Conservation (phyloP, 2,329 filamentous ascomycete species). For the Sclerotinia borealis region DNA sequence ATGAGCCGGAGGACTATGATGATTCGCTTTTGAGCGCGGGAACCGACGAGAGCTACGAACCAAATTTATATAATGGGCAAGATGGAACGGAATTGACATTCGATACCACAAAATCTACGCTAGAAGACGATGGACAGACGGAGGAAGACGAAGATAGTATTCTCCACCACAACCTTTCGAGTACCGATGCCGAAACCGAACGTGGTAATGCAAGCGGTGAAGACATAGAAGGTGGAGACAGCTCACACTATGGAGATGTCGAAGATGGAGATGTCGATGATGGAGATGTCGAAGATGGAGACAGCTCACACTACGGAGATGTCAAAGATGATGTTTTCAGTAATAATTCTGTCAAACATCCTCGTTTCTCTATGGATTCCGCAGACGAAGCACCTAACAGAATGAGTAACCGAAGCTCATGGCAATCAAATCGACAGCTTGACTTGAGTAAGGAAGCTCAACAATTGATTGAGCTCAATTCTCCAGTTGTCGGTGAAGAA, state of each 20-base stretch:
- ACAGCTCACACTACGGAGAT: constrained; percentile 31
- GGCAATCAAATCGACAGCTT: background rate
- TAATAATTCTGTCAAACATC: constrained; percentile 20
- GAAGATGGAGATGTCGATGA: constrained; percentile 33
- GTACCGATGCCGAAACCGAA: constrained; percentile 2
- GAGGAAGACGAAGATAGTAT: constrained; percentile 6
- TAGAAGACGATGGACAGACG: constrained; percentile 21
- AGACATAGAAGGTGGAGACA: constrained; percentile 23
- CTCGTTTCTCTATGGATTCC: constrained; percentile 27
- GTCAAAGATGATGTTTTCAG: constrained; percentile 34
- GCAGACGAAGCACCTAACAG: constrained; percentile 19
- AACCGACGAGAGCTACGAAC: constrained; percentile 29
- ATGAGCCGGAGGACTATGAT: constrained; percentile 20
- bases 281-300: constrained; percentile 20
- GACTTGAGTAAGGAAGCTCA: constrained; percentile 9
- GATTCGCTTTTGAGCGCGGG: constrained; percentile 15
- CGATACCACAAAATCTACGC: constrained; percentile 15
- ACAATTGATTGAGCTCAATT: constrained; percentile 25
- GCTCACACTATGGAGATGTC: constrained; percentile 31
- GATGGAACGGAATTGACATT: constrained; percentile 23
- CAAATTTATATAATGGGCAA: constrained; percentile 15
- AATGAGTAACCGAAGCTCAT: constrained; percentile 2
- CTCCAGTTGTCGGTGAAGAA: constrained; percentile 28
- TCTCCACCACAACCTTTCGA: constrained; percentile 4
- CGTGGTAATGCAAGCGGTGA: background rate